A percentile compares a stretch with the other conserved stretches of the same genome.
Evolutionary conservation across 306 rosid species (phyloP).

Genomic region (Abrus precatorius): DNA sequence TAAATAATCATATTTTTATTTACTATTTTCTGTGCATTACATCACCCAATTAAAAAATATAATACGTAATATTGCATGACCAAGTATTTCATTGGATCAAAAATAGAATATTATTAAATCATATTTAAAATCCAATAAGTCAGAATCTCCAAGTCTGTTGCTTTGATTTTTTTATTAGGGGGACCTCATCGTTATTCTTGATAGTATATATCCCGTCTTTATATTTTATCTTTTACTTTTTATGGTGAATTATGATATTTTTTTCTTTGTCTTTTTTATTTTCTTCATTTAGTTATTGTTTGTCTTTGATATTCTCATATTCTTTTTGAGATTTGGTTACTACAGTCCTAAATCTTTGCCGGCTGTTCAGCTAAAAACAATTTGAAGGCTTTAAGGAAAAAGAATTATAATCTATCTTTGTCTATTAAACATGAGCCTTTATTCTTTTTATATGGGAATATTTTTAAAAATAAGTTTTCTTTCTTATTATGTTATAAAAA

Average conservation of each 20-base stretch:
- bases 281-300: not conserved
- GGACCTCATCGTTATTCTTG: not conserved
- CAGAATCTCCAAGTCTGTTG: constrained; percentile 18
- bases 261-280: not conserved
- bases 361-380: not conserved
- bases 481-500: too few species aligned
- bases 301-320: too few species aligned
- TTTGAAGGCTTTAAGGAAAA: not conserved
- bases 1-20: not conserved
- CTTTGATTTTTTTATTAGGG: constrained; percentile 35
- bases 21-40: not conserved
- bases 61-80: not conserved
- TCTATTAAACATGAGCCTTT: too few species aligned
- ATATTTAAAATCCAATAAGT: constrained; percentile 29
- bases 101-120: not conserved
- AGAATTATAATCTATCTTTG: not conserved
- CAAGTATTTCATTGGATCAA: not conserved
- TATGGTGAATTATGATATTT: not conserved
- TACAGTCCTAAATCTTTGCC: too few species aligned
- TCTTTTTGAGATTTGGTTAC: too few species aligned
- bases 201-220: not conserved
- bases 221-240: not conserved
- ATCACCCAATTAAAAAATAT: not conserved
- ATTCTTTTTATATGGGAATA: too few species aligned
- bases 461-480: too few species aligned